Evolutionary conservation across 169 alveolate genomes (phyloP).

Genomic region (Cryptosporidium sp.): DNA sequence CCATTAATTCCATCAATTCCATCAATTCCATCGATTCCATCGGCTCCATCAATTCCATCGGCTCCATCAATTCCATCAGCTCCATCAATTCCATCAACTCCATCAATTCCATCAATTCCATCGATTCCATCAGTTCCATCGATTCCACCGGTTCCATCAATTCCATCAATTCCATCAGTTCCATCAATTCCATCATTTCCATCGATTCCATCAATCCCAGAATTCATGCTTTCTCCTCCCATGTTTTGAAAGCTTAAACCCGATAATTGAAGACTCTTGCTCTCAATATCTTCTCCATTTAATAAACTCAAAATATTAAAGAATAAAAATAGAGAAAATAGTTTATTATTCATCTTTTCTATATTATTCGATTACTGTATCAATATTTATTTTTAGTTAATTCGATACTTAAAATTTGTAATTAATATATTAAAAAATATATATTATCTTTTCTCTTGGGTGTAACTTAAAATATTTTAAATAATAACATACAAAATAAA

Average conservation of each 20-base stretch:
- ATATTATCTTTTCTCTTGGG: no score
- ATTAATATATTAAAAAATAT: no score
- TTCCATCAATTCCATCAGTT: background rate
- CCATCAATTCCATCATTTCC: background rate
- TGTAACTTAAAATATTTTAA: no score
- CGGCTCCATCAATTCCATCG: no score
- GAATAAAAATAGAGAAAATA: background rate
- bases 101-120: background rate
- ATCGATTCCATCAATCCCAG: background rate
- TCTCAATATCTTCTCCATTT: background rate
- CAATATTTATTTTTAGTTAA: background rate
- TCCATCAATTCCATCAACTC: background rate
- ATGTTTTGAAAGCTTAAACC: background rate
- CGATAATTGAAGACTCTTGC: background rate
- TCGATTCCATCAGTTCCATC: background rate
- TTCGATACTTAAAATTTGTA: background rate
- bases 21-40: background rate
- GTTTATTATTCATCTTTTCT: background rate
- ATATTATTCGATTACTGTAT: background rate
- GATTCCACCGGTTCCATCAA: background rate
- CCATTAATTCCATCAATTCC: background rate
- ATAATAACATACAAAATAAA: no score
- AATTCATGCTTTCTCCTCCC: background rate
- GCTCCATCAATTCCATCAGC: background rate
- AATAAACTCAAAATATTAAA: background rate